phyloP scores from a whole-genome alignment of 75 land plant genomes.

The Pinus taeda region DNA sequence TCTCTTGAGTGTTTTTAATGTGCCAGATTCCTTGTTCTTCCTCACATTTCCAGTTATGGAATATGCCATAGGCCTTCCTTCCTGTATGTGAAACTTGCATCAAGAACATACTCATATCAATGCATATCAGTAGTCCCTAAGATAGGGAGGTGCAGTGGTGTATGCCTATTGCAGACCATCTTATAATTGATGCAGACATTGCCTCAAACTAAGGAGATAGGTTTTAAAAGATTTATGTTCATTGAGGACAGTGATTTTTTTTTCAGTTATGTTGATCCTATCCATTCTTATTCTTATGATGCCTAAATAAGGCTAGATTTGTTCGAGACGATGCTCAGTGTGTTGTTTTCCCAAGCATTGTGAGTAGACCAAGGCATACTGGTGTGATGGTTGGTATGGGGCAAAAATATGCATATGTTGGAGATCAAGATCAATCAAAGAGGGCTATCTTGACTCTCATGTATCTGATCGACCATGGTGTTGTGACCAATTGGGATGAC shows the following conservation, averaged over 20 bases:
- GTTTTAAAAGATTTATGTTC: neutral
- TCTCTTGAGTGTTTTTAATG: neutral
- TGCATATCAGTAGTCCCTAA: neutral
- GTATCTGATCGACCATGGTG: slow-evolving; percentile 46
- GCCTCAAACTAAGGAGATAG: neutral
- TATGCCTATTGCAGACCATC: neutral
- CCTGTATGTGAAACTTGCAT: neutral
- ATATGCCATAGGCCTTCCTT: neutral
- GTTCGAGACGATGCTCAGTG: slow-evolving; percentile 71
- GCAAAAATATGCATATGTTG: slow-evolving; percentile 60
- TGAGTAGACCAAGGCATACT: slow-evolving; percentile 48
- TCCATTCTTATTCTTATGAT: slow-evolving; percentile 13
- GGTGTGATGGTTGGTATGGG: slow-evolving; percentile 45
- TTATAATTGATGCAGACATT: too few relatives aligned
- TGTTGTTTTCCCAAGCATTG: slow-evolving; percentile 64
- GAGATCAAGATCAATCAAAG: slow-evolving; percentile 57
- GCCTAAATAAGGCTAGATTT: slow-evolving; percentile 34
- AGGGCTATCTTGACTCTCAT: slow-evolving; percentile 33
- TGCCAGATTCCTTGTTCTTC: neutral
- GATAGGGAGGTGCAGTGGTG: neutral
- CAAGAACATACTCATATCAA: neutral
- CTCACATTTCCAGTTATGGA: neutral
- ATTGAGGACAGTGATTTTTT: neutral
- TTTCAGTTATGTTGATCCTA: neutral
- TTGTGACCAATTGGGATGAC: slow-evolving; percentile 58